Evolutionary conservation across 2,329 filamentous ascomycete genomes (phyloP).

Genomic region (Triangularia setosa): DNA sequence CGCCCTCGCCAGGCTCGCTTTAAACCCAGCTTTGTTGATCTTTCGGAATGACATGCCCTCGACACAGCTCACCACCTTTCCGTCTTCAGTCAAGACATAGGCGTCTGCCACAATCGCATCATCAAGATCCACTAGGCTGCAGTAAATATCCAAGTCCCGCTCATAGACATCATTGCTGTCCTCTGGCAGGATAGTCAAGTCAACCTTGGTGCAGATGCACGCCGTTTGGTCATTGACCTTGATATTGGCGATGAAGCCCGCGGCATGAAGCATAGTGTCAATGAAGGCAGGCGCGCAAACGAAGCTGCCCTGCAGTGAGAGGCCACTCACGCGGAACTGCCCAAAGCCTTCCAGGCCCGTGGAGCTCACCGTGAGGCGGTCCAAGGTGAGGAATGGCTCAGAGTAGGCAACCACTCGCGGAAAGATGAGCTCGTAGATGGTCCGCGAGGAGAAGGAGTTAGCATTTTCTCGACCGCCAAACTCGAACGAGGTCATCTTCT

Average conservation of each 20-base stretch:
- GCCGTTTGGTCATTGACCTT: not conserved
- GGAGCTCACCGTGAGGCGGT: not conserved
- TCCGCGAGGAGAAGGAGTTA: not conserved
- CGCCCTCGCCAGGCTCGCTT: not conserved
- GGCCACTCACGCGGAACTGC: not conserved
- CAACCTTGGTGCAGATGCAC: conserved; percentile 1
- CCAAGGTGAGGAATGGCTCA: not conserved
- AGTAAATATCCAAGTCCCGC: not conserved
- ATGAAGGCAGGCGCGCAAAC: conserved; percentile 2
- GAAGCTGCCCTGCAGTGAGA: not conserved
- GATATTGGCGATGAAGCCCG: conserved; percentile 7
- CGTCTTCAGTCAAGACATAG: not conserved
- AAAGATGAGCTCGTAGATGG: conserved; percentile 5
- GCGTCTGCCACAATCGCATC: conserved; percentile 1
- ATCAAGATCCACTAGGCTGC: conserved; percentile 1
- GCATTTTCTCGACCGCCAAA: not conserved
- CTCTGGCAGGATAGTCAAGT: not conserved
- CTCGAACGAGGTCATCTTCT: not conserved
- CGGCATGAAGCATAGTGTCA: conserved; percentile 5
- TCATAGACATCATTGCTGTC: not conserved
- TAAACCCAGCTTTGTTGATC: not conserved
- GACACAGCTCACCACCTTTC: conserved; percentile 3
- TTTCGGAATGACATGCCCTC: not conserved
- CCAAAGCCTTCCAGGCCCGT: conserved; percentile 2
- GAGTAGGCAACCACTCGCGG: conserved; percentile 2